Conservation (phyloP, 768 basidiomycete species). For the Serendipita vermifera region DNA sequence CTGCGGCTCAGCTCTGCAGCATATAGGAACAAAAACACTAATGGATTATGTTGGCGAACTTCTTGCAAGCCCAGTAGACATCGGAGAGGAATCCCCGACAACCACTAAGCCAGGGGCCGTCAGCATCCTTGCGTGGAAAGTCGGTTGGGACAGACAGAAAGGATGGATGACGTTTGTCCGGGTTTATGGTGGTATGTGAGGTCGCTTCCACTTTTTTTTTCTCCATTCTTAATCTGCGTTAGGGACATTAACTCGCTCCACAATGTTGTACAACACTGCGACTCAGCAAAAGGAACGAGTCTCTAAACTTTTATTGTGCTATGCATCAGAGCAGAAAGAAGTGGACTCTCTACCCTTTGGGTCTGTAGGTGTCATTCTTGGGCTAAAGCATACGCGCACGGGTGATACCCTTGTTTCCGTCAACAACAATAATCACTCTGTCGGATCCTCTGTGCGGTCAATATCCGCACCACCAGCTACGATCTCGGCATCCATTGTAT, state of each 20-base stretch:
- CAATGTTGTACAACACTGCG: conserved; percentile 46
- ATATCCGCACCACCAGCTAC: conserved; percentile 72
- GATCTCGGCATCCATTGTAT: conserved; percentile 71
- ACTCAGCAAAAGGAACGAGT: conserved; percentile 58
- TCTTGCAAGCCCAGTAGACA: conserved; percentile 63
- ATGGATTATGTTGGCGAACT: conserved; percentile 75
- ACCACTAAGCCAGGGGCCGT: conserved; percentile 19
- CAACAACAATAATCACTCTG: conserved; percentile 20
- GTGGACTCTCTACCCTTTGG: conserved; percentile 72
- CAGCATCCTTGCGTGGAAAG: conserved; percentile 74
- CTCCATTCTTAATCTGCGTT: background rate
- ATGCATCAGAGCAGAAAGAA: conserved; percentile 62
- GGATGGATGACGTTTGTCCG: conserved; percentile 93
- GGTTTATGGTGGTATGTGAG: conserved; percentile 62
- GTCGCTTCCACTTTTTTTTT: background rate
- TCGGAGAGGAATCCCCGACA: conserved; percentile 38
- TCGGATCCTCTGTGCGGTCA: conserved; percentile 32
- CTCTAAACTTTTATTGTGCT: conserved; percentile 63
- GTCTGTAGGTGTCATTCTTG: conserved; percentile 72
- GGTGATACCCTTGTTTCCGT: conserved; percentile 69
- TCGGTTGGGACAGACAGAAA: conserved; percentile 64
- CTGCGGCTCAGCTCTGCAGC: conserved; percentile 69
- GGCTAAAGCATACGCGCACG: conserved; percentile 71
- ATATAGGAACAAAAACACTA: conserved; percentile 67
- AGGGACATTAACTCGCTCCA: conserved; percentile 62